phyloP scores from a whole-genome alignment of 495 filamentous ascomycete genomes.

The Glutinoglossum americanum region DNA sequence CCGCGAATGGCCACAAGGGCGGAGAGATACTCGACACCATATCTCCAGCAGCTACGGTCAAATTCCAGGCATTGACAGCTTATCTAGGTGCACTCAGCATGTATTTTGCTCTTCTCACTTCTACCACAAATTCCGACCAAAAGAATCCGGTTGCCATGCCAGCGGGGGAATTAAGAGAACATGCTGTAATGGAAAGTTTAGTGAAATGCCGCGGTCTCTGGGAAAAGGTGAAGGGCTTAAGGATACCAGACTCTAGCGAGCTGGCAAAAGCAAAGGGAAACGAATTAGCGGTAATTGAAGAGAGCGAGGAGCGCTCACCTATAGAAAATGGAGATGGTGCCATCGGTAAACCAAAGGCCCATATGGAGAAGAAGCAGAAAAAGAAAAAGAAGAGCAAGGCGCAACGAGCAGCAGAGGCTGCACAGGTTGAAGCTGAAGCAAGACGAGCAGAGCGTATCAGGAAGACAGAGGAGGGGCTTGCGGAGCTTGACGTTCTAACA shows the following conservation, averaged over 20 bases:
- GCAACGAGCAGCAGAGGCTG: constrained; percentile 27
- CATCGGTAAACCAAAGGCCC: background rate
- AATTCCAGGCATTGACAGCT: constrained; percentile 52
- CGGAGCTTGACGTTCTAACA: constrained; percentile 26
- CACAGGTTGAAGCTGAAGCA: constrained; percentile 29
- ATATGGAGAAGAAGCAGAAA: constrained; percentile 4
- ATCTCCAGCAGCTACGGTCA: constrained; percentile 36
- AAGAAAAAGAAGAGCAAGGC: constrained; percentile 20
- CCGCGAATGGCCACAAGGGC: background rate
- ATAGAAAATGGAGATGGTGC: background rate
- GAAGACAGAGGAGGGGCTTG: constrained; percentile 47
- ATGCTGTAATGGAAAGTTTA: constrained; percentile 70
- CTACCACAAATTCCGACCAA: constrained; percentile 33
- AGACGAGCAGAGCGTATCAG: constrained; percentile 31
- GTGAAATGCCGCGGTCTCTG: constrained; percentile 63
- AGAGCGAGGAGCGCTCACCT: background rate
- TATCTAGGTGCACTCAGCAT: constrained; percentile 73
- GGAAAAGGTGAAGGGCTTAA: constrained; percentile 46
- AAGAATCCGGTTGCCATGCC: constrained; percentile 29
- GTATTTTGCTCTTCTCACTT: constrained; percentile 83
- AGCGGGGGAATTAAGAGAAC: constrained; percentile 57
- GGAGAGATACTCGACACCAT: background rate
- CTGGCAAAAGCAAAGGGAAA: constrained; percentile 14
- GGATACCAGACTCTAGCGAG: constrained; percentile 11
- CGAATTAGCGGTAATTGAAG: constrained; percentile 10